phyloP scores from a whole-genome alignment of 495 filamentous ascomycete species.

The Aspergillus leporis region DNA sequence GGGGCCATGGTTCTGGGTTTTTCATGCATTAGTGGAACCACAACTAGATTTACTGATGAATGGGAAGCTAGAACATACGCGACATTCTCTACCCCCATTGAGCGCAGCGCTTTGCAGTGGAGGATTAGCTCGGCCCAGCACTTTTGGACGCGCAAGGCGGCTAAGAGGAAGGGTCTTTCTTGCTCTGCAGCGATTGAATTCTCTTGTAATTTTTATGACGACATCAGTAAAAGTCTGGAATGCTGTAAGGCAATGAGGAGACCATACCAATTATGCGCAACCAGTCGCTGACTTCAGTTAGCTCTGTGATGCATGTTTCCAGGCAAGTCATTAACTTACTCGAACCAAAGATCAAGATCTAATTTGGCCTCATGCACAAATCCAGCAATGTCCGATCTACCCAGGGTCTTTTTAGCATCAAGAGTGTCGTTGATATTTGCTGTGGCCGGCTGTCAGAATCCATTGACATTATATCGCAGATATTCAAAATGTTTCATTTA shows the following conservation, averaged over 20 bases:
- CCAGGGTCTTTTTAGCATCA: conserved; percentile 18
- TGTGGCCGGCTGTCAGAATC: conserved; percentile 10
- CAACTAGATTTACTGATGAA: background rate
- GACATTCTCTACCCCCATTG: conserved; percentile 50
- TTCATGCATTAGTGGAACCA: background rate
- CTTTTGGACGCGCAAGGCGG: conserved; percentile 44
- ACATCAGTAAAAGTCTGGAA: background rate
- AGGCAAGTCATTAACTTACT: conserved; percentile 24
- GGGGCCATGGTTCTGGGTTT: conserved; percentile 43
- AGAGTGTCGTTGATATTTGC: conserved; percentile 39
- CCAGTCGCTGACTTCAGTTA: conserved; percentile 37
- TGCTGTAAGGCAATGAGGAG: background rate
- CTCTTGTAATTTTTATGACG: conserved; percentile 17
- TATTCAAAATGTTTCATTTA: conserved; percentile 9
- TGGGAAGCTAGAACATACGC: conserved; percentile 25
- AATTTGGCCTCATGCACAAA: conserved; percentile 47
- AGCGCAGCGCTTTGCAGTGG: conserved; percentile 48
- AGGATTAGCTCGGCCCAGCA: conserved; percentile 53
- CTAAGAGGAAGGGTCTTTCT: conserved; percentile 37
- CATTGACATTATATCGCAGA: background rate
- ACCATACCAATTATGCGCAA: conserved; percentile 41
- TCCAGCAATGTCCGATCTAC: conserved; percentile 33
- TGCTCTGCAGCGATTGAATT: conserved; percentile 24
- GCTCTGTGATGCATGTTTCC: conserved; percentile 7
- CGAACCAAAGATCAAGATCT: conserved; percentile 49